Percentiles rank a stretch among this genome's conserved stretches.
phyloP scores from a whole-genome alignment of 148 eudicot genomes.

The Nepenthes gracilis region DNA sequence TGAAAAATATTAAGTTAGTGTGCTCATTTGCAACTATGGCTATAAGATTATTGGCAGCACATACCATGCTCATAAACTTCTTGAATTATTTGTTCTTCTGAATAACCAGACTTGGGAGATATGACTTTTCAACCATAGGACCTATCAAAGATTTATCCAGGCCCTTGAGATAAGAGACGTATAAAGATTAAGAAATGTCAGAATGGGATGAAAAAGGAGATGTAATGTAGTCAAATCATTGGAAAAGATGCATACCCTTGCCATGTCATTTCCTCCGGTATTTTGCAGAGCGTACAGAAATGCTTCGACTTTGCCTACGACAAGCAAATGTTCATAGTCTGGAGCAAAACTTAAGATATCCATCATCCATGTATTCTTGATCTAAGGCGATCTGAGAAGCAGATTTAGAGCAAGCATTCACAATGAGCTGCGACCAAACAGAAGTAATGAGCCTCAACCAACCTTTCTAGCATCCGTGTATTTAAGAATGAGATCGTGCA shows the following conservation, averaged over 20 bases:
- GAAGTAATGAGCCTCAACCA: constrained; percentile 7
- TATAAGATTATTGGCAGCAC: not conserved
- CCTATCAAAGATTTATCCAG: constrained; percentile 26
- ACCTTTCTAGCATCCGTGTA: constrained; percentile 98
- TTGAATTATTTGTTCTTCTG: constrained; percentile 91
- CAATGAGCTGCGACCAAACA: not conserved
- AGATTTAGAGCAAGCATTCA: constrained; percentile 10
- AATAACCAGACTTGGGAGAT: constrained; percentile 95
- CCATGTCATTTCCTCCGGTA: constrained; percentile 86
- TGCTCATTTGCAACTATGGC: no score
- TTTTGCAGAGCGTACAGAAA: constrained; percentile 86
- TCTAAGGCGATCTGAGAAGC: constrained; percentile 65
- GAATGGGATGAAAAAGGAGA: not conserved
- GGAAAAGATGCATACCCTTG: constrained; percentile 46
- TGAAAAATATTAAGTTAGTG: no score
- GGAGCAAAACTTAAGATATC: constrained; percentile 96
- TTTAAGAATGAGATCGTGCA: constrained; percentile 91
- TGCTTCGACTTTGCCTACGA: constrained; percentile 89
- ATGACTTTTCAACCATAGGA: constrained; percentile 97
- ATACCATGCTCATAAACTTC: constrained; percentile 99
- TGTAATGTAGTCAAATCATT: not conserved
- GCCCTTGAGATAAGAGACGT: not conserved
- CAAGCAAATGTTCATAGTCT: constrained; percentile 89
- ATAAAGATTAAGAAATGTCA: not conserved
- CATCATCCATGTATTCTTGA: constrained; percentile 81